Base-by-base conservation (phyloP, 306 rosid species). In the Cucumis melo region DNA sequence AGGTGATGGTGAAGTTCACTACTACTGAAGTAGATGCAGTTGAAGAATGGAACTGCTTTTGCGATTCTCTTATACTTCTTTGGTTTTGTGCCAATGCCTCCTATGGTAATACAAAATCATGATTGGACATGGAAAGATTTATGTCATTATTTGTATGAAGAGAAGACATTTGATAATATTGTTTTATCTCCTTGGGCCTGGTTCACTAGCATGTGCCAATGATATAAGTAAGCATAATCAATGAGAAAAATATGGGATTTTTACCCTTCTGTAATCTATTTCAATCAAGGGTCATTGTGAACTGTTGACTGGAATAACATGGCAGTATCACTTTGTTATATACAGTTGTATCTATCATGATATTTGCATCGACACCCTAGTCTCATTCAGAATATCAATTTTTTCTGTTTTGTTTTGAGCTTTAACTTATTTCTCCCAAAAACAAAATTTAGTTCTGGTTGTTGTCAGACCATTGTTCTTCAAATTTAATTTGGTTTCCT, bases 101-200 rank as follows among this genome's bases (percentile, higher is more conserved):
- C 99, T 9, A 87, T 92, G 83, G 98, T 94, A 51, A 82, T 92
- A 74, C 91, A 56, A 80, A 94, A 94, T 86, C 88, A 94, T 61
- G 96, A 92, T 46, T 90, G 86, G 93, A 86, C 92, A 44, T 88
- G 95, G 96, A 84, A 90, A 81, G 96, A 94, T 78, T 82, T 89
- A 80, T 85, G 72, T 76, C 80, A 85, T 85, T 83, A 87, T 83
- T 70, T 94, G 81, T 94, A 94, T 11, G 90, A 89, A 84, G 93
- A 90, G 82, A 89, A 85, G 32, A 90, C 93, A 72, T 94, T 94
- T 89, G 99, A 94, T 84, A 94, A 92, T 82, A 82, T 94, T 78
- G 99, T 94, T 81, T 90, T 94, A 85, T 94, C 99, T 59, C 99
- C 99, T 64, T n/a, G 99, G 99, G 82, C 99, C 99, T 58, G 98